Evolutionary conservation across 2,329 filamentous ascomycete genomes (phyloP), one percentile per base, ranked within the genome.

Genomic region (Talaromyces marneffei): DNA sequence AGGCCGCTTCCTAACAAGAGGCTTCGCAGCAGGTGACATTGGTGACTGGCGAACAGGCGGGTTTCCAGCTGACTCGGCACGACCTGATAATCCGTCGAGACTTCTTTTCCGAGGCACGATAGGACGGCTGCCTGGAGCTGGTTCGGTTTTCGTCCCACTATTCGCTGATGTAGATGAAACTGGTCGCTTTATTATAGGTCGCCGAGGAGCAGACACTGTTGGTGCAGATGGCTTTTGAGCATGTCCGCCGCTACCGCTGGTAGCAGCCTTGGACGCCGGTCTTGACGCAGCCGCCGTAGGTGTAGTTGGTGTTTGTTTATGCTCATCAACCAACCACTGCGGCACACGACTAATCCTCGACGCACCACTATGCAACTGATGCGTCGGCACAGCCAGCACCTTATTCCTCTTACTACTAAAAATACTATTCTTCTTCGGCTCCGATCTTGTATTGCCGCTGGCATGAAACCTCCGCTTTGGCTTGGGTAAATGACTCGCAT

Each of bases 241-340:
- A 46, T 25, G 40, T 31, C 44, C 35, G 40, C 12, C 35, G 7
- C 4, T 16, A 42, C 12, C 35, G 7, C 4, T 16, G 8, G 48
- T 20, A 37, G 39, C n/a, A 44, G 55, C 16, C 29, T 52, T 60
- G 23, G 56, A 44, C 18, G 18, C 31, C 23, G 18, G 23, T 20
- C 20, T 46, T 5, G 44, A 27, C 12, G 20, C 42, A 9, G 29
- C 16, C 12, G 68, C n/a, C 6, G 61, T 33, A 40, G 63, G 39
- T 4, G 63, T 63, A 52, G 71, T 67, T 27, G 63, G 37, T 18
- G 70, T 69, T 7, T 67, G 70, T 20, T 73, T 72, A 59, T 77
- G 74, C 40, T 74, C 72, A 62, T 80, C 76, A n/a, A 80, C 69
- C 23, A 80, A 67, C 8, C 72, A 72, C 20, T 69, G 69, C 3